Percentiles rank a stretch among this genome's conserved stretches.
phyloP scores from a whole-genome alignment of 2,329 filamentous ascomycete species.

The Zymoseptoria ardabiliae region DNA sequence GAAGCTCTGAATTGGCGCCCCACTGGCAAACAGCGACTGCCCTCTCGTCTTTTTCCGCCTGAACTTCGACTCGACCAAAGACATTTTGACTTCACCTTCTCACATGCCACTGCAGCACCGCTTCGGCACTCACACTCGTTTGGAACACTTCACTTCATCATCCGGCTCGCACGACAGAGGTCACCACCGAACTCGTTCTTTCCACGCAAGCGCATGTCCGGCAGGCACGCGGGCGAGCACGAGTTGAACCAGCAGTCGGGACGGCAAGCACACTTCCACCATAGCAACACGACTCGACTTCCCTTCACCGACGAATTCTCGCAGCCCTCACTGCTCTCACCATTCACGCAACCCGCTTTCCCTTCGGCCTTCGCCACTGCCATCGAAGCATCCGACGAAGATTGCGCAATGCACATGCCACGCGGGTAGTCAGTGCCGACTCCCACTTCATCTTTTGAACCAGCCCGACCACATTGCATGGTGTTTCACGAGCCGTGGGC shows the following conservation, averaged over 20 bases:
- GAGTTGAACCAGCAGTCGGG: too few species aligned
- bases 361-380: neutral
- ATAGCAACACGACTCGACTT: neutral
- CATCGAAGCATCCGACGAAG: neutral
- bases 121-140: neutral
- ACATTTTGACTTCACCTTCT: neutral
- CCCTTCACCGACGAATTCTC: too few species aligned
- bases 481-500: conserved; percentile 12
- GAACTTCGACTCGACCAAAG: neutral
- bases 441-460: conserved; percentile 1
- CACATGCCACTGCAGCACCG: neutral
- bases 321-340: neutral
- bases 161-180: neutral
- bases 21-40: neutral
- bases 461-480: conserved; percentile 13
- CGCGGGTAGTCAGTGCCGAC: conserved; percentile 1
- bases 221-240: neutral
- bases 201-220: neutral
- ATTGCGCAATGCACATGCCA: conserved; percentile 1
- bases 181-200: neutral
- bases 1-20: neutral
- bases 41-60: neutral
- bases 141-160: neutral
- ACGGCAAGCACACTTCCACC: neutral
- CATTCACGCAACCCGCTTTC: neutral